Evolutionary conservation across 2,329 filamentous ascomycete genomes (phyloP).

Genomic region (Aureobasidium pullulans): DNA sequence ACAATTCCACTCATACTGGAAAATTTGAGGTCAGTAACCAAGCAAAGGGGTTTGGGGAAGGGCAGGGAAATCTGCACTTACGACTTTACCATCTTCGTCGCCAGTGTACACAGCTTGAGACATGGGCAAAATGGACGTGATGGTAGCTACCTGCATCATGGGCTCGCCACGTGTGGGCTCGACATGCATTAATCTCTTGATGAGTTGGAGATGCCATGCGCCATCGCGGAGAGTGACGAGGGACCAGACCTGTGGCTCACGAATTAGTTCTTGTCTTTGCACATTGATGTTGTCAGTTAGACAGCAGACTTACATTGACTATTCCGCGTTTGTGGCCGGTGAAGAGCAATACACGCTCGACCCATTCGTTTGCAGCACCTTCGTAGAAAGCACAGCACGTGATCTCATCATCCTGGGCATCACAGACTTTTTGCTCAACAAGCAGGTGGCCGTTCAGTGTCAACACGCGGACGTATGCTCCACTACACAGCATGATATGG

Average conservation of each 20-base stretch:
- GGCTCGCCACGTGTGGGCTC: slow-evolving; percentile 59
- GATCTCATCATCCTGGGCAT: slow-evolving; percentile 58
- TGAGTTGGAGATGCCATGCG: slow-evolving; percentile 67
- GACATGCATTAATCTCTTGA: slow-evolving; percentile 74
- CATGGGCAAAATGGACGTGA: slow-evolving; percentile 81
- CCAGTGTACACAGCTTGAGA: slow-evolving; percentile 82
- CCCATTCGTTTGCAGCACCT: slow-evolving; percentile 82
- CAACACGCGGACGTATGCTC: slow-evolving; percentile 67
- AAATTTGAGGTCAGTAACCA: not conserved
- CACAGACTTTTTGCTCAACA: slow-evolving; percentile 73
- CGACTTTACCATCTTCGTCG: slow-evolving; percentile 86
- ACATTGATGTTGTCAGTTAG: too few relatives aligned
- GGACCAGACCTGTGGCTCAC: slow-evolving; percentile 45
- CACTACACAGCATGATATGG: slow-evolving; percentile 78
- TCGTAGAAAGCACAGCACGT: slow-evolving; percentile 88
- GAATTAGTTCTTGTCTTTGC: not conserved
- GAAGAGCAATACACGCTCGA: slow-evolving; percentile 77
- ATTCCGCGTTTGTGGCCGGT: slow-evolving; percentile 79
- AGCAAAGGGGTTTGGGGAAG: not conserved
- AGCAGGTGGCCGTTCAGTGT: slow-evolving; percentile 82
- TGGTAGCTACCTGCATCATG: slow-evolving; percentile 52
- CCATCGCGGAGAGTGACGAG: slow-evolving; percentile 50
- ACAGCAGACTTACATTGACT: slow-evolving; percentile 60
- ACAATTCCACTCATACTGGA: slow-evolving; percentile 29
- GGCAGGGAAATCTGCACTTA: slow-evolving; percentile 40